phyloP scores from a whole-genome alignment of 768 basidiomycete species.

The Calvatia gigantea region DNA sequence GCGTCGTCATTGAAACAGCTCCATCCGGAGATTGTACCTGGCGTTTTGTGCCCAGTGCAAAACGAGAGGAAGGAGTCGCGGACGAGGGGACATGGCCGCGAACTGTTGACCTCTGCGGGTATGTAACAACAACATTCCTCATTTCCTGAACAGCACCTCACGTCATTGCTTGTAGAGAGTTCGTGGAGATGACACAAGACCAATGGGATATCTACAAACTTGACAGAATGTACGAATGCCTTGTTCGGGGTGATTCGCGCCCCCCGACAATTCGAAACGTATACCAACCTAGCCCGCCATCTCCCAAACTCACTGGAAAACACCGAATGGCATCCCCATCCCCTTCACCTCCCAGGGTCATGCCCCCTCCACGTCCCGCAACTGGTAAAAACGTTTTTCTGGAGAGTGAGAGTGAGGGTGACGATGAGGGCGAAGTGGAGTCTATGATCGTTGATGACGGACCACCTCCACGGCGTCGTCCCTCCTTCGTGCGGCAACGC shows the following conservation, averaged over 20 bases:
- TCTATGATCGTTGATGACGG: conserved; percentile 46
- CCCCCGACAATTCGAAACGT: conserved; percentile 28
- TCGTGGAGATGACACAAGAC: conserved; percentile 56
- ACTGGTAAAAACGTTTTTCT: not conserved
- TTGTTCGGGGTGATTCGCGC: conserved; percentile 42
- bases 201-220: conserved; percentile 88
- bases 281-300: conserved; percentile 16
- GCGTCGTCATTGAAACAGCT: conserved; percentile 69
- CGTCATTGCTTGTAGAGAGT: conserved; percentile 32
- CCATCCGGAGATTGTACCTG: conserved; percentile 56
- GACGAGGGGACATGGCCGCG: conserved; percentile 76
- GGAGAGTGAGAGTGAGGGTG: conserved; percentile 20
- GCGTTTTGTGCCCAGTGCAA: conserved; percentile 77
- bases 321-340: conserved; percentile 6
- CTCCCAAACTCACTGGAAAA: conserved; percentile 10
- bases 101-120: conserved; percentile 68
- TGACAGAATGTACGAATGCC: conserved; percentile 70
- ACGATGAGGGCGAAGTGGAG: conserved; percentile 43
- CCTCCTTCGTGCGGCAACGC: conserved; percentile 17
- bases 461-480: not conserved
- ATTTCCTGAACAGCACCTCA: not conserved
- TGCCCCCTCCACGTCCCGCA: conserved; percentile 5
- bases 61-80: conserved; percentile 46
- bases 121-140: conserved; percentile 21
- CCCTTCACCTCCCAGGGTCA: conserved; percentile 2